Evolutionary conservation across 495 filamentous ascomycete species (phyloP).

Genomic region (Pyrenula aspistea): DNA sequence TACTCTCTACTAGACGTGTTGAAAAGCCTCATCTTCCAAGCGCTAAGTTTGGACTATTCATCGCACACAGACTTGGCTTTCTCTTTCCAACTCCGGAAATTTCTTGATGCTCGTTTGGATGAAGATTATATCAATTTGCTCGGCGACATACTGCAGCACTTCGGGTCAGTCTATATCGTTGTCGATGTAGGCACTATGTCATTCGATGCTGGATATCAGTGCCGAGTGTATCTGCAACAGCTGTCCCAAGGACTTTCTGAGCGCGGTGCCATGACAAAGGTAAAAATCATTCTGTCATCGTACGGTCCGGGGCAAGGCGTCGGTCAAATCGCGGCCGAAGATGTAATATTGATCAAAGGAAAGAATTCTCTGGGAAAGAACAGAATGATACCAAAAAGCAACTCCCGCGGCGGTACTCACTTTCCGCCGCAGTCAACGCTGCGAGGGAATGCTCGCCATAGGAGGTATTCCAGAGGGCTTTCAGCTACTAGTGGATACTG

Average conservation of each 20-base stretch:
- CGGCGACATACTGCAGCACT: not conserved
- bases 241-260: not conserved
- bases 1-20: not conserved
- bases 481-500: too few relatives aligned
- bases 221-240: not conserved
- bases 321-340: not conserved
- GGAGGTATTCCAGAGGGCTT: too few relatives aligned
- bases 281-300: not conserved
- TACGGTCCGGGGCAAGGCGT: not conserved
- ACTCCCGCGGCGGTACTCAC: too few relatives aligned
- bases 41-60: not conserved
- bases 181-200: not conserved
- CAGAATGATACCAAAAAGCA: too few relatives aligned
- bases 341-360: not conserved
- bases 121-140: not conserved
- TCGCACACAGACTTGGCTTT: conserved; percentile 1
- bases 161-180: not conserved
- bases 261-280: not conserved
- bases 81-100: not conserved
- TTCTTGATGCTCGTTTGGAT: not conserved
- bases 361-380: not conserved
- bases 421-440: too few relatives aligned
- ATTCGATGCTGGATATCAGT: not conserved
- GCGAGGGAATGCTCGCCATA: too few relatives aligned
- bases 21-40: not conserved